Base-by-base conservation (phyloP, 192 early-diverging fungal genomes). In the Backusella mclennaniae region DNA sequence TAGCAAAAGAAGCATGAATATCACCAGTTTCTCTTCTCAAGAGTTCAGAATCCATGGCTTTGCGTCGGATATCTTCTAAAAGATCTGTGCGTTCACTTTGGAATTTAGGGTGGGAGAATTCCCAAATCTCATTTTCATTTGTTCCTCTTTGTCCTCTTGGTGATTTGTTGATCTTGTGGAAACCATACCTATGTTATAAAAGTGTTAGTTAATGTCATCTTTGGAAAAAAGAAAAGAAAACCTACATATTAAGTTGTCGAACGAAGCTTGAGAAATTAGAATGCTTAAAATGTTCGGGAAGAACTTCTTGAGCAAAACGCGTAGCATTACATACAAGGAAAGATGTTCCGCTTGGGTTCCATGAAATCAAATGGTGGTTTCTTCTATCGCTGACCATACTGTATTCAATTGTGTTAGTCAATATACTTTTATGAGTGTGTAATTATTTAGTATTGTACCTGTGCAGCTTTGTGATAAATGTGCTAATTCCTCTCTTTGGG, bases 161-260 rank as follows among this genome's bases (percentile, higher is more conserved):
- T 42, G 88, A 89, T 76, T 92, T 92, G 82, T 91, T 93, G 35
- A 92, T 84, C 73, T 93, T 93, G 82, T 90, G 89, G 78, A 93
- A 93, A 29, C 89, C 88, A 77, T 89, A 87, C 69, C 75, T 77
- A 9, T 49, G 46, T n/a, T n/a, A n/a, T 44, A 44, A 44, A 39
- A 49, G 1, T 21, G 19, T 49, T 49, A n/a, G 19, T 49, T 49
- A 49, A 49, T n/a, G 19, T 21, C 1, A 3, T 14, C 0, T 44
- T 33, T 90, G 15, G 38, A 4, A 7, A 19, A 67, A 23, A 15
- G 21, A 75, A 75, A 67, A 94, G 6, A 67, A 75, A 67, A 95
- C 88, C 81, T 99, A 97, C 93, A 96, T 92, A 83, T 97, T 97
- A 9, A 97, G 87, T 77, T 97, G 96, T 29, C 95, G 90, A 2